These are phyloP conservation scores for Brettanomyces bruxellensis DNA, from an alignment of 805 yeast genomes.

Conservation along the genomic window DNA sequence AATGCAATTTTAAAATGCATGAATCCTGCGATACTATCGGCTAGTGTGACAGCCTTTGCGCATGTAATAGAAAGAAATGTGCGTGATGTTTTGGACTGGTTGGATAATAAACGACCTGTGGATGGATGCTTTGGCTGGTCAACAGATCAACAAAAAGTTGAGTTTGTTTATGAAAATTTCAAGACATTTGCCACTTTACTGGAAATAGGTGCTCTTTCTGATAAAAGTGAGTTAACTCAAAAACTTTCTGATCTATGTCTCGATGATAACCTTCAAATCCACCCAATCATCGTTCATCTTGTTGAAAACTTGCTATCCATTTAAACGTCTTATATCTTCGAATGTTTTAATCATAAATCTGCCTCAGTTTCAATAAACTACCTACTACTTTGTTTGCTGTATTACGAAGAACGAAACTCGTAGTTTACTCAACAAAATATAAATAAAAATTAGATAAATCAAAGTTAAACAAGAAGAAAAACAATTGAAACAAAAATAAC, in stretches of 20 bases:
- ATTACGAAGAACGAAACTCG: no score
- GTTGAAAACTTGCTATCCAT: neutral
- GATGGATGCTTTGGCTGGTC: conserved; percentile 26
- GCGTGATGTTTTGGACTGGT: conserved; percentile 2
- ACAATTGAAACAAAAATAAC: neutral
- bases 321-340: no score
- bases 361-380: no score
- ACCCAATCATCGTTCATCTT: neutral
- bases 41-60: neutral
- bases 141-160: conserved; percentile 16
- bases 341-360: no score
- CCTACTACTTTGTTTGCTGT: no score
- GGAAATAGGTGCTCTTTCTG: neutral
- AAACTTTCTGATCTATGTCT: neutral
- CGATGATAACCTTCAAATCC: neutral
- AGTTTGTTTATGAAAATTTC: conserved; percentile 13
- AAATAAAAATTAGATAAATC: conserved; percentile 4
- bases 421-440: neutral
- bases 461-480: neutral
- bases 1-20: conserved; percentile 2
- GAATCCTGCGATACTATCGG: neutral
- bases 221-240: neutral
- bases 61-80: conserved; percentile 1
- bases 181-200: neutral
- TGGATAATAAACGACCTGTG: conserved; percentile 5